phyloP scores from a whole-genome alignment of 352 stramenopile species.

The Blastocystis sp. region DNA sequence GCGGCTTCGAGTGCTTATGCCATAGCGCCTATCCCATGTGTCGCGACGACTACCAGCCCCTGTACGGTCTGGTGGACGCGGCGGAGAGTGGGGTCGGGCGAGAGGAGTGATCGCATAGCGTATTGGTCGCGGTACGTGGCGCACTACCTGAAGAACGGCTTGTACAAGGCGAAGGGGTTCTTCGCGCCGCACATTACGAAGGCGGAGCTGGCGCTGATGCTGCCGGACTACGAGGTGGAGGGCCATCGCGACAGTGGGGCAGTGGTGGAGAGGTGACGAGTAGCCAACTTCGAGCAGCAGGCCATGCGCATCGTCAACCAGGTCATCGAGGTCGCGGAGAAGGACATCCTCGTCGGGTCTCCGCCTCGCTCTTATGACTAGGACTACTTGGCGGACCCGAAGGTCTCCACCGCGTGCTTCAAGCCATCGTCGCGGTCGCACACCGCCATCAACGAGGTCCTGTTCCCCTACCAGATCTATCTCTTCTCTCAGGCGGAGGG shows the following conservation, averaged over 20 bases:
- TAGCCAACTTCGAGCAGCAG: conserved; percentile 24
- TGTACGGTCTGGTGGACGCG: conserved; percentile 29
- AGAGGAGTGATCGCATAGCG: conserved; percentile 10
- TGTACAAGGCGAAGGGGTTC: conserved; percentile 56
- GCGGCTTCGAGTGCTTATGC: neutral
- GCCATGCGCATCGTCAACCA: conserved; percentile 45
- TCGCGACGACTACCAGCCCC: conserved; percentile 54
- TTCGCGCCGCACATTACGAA: conserved; percentile 67
- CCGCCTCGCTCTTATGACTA: neutral
- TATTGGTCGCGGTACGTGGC: conserved; percentile 68
- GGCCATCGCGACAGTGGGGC: neutral
- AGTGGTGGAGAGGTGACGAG: neutral
- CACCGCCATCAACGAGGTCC: conserved; percentile 27
- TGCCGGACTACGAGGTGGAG: conserved; percentile 68
- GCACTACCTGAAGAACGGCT: conserved; percentile 29
- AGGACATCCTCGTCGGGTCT: conserved; percentile 12
- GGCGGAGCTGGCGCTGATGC: conserved; percentile 30
- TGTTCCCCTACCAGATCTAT: conserved; percentile 72
- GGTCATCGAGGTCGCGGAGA: conserved; percentile 61
- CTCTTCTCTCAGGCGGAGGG: conserved; percentile 61
- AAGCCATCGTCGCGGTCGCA: conserved; percentile 12
- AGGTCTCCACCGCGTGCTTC: conserved; percentile 8
- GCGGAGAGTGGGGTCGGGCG: neutral
- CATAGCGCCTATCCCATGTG: conserved; percentile 60
- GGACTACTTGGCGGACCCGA: conserved; percentile 21